Conservation (phyloP, 768 basidiomycete species). For the Pleurotus sapidus region DNA sequence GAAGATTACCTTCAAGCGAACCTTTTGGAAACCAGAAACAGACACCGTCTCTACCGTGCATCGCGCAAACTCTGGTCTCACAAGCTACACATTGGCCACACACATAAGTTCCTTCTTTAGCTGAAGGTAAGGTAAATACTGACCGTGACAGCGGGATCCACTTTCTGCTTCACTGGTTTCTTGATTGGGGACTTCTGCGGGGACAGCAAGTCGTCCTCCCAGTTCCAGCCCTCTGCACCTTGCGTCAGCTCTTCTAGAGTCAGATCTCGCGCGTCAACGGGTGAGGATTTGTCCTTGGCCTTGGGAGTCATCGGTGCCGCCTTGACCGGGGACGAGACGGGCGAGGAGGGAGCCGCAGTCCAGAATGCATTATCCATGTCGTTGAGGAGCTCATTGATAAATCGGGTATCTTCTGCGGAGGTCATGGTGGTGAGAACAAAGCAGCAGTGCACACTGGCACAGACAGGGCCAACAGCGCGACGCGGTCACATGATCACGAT, state of each 20-base stretch:
- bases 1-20: slow-evolving; percentile 15
- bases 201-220: slow-evolving; percentile 48
- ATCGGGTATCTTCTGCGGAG: slow-evolving; percentile 37
- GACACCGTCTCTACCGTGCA: slow-evolving; percentile 51
- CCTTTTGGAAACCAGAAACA: slow-evolving; percentile 42
- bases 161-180: slow-evolving; percentile 8
- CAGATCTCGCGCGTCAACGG: slow-evolving; percentile 28
- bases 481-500: too few relatives aligned
- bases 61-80: slow-evolving; percentile 41
- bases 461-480: too few relatives aligned
- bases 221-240: slow-evolving; percentile 71
- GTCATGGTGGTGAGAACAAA: too few relatives aligned
- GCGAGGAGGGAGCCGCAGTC: slow-evolving; percentile 33
- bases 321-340: slow-evolving; percentile 28
- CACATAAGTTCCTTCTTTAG: not conserved
- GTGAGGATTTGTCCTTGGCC: slow-evolving; percentile 9
- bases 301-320: slow-evolving; percentile 7
- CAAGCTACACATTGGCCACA: slow-evolving; percentile 12
- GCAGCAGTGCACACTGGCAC: too few relatives aligned
- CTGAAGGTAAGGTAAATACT: not conserved
- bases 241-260: slow-evolving; percentile 53
- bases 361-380: slow-evolving; percentile 55
- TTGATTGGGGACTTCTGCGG: slow-evolving; percentile 43
- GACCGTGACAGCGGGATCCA: not conserved
- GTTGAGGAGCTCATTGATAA: slow-evolving; percentile 50